phyloP scores from a whole-genome alignment of 2,329 filamentous ascomycete genomes.

The Verticillium tricorpus region DNA sequence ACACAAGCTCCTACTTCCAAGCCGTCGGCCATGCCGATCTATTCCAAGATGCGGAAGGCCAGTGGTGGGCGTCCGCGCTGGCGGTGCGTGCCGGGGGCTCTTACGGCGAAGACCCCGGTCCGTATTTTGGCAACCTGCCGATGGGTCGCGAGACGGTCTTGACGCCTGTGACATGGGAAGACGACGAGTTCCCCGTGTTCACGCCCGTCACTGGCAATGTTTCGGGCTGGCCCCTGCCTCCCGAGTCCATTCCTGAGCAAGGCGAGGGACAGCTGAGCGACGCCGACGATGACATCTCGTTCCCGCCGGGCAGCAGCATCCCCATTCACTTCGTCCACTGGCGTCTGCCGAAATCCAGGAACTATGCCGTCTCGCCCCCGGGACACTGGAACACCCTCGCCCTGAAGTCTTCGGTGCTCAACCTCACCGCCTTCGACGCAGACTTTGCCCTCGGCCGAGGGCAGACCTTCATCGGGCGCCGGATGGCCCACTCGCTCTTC shows the following conservation, averaged over 20 bases:
- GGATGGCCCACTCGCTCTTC: slow-evolving; percentile 53
- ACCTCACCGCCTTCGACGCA: slow-evolving; percentile 31
- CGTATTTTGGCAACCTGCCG: slow-evolving; percentile 36
- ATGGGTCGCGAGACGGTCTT: slow-evolving; percentile 53
- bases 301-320: slow-evolving; percentile 27
- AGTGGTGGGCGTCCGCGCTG: slow-evolving; percentile 50
- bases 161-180: slow-evolving; percentile 41
- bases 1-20: slow-evolving; percentile 33
- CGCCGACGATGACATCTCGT: slow-evolving; percentile 40
- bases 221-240: slow-evolving; percentile 32
- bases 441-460: slow-evolving; percentile 16
- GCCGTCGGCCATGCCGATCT: slow-evolving; percentile 40
- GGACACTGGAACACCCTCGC: slow-evolving; percentile 31
- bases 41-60: slow-evolving; percentile 36
- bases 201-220: slow-evolving; percentile 37
- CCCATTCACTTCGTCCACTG: slow-evolving; percentile 43
- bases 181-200: slow-evolving; percentile 43
- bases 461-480: slow-evolving; percentile 43
- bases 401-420: slow-evolving; percentile 13
- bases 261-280: slow-evolving; percentile 36
- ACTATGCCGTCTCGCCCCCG: slow-evolving; percentile 29
- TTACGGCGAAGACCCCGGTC: slow-evolving; percentile 18
- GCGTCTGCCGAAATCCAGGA: slow-evolving; percentile 33
- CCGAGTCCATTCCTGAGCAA: slow-evolving; percentile 22
- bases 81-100: slow-evolving; percentile 31